Conservation (phyloP, 495 filamentous ascomycete species). For the Hypomontagnella submonticulosa region DNA sequence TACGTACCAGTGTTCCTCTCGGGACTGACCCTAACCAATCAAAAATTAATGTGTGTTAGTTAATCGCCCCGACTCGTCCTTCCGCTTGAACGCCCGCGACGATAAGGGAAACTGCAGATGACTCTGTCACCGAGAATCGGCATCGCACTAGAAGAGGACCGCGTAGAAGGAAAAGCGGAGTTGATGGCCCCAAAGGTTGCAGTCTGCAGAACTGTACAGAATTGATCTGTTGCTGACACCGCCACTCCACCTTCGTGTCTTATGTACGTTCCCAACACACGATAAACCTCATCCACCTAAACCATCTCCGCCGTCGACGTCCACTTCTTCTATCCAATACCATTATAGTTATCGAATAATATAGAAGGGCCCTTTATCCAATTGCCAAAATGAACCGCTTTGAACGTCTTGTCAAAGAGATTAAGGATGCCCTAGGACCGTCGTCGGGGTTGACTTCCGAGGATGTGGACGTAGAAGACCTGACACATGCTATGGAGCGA, state of each 20-base stretch:
- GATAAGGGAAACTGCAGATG: slow-evolving; percentile 40
- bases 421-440: slow-evolving; percentile 77
- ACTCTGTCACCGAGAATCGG: slow-evolving; percentile 38
- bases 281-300: slow-evolving; percentile 29
- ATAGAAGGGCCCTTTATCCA: slow-evolving; percentile 7
- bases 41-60: slow-evolving; percentile 23
- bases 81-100: slow-evolving; percentile 18
- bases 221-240: slow-evolving; percentile 20
- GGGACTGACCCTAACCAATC: slow-evolving; percentile 31
- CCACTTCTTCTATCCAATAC: slow-evolving; percentile 13
- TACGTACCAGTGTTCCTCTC: slow-evolving; percentile 29
- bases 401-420: slow-evolving; percentile 75
- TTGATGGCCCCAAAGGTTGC: slow-evolving; percentile 21
- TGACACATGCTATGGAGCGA: slow-evolving; percentile 74
- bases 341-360: slow-evolving; percentile 5
- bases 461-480: slow-evolving; percentile 76
- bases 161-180: slow-evolving; percentile 38
- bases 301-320: slow-evolving; percentile 7
- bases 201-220: slow-evolving; percentile 8
- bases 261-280: slow-evolving; percentile 14
- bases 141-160: slow-evolving; percentile 23
- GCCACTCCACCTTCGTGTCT: slow-evolving; percentile 15
- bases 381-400: slow-evolving; percentile 62
- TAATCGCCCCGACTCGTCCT: slow-evolving; percentile 28
- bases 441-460: slow-evolving; percentile 82